phyloP scores from a whole-genome alignment of 495 filamentous ascomycete genomes.

The Penicillium arizonense region DNA sequence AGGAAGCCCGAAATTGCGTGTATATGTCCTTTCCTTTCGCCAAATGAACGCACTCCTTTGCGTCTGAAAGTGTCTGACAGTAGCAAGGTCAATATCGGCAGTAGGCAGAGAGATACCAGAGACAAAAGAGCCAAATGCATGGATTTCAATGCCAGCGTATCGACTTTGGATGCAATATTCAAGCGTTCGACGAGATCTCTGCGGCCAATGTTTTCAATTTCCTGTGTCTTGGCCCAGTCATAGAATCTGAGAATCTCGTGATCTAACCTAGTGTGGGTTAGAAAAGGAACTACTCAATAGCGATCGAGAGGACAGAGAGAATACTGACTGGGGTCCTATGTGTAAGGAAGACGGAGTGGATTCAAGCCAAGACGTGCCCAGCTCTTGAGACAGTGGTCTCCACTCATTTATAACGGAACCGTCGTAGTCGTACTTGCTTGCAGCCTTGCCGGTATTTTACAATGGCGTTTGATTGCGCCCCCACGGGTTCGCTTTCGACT shows the following conservation, averaged over 20 bases:
- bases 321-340: constrained; percentile 33
- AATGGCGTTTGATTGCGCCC: constrained; percentile 57
- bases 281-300: background rate
- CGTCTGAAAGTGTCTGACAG: constrained; percentile 60
- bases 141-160: constrained; percentile 57
- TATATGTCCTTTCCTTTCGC: constrained; percentile 44
- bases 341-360: constrained; percentile 21
- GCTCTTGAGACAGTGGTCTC: constrained; percentile 40
- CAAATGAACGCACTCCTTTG: constrained; percentile 38
- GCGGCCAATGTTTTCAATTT: constrained; percentile 74
- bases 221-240: constrained; percentile 69
- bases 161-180: constrained; percentile 46
- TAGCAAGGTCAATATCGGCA: constrained; percentile 91
- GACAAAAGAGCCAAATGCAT: constrained; percentile 86
- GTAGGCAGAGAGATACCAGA: constrained; percentile 88
- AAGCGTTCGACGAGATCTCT: constrained; percentile 67
- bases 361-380: constrained; percentile 62
- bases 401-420: constrained; percentile 59
- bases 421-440: constrained; percentile 35
- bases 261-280: constrained; percentile 55
- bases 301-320: background rate
- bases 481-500: constrained; percentile 69
- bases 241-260: constrained; percentile 85
- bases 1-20: constrained; percentile 54
- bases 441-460: constrained; percentile 42